Evolutionary conservation across 2,329 filamentous ascomycete species (phyloP).

Genomic region (Tolypocladium amazonense): DNA sequence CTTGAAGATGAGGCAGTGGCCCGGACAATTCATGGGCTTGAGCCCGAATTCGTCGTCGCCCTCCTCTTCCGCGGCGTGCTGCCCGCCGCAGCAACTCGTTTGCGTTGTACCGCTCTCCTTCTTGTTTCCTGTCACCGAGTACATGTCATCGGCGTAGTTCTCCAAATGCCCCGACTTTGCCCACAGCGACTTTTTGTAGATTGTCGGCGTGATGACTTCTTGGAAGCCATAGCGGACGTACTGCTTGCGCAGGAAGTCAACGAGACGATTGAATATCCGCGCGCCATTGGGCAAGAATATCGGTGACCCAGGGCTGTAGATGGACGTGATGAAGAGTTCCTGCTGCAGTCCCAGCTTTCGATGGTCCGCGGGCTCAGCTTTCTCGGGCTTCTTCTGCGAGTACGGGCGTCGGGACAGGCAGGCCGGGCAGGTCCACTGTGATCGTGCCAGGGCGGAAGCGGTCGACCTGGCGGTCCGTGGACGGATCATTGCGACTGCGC

Average conservation of each 20-base stretch:
- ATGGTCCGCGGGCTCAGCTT: slow-evolving; percentile 39
- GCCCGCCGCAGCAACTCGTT: slow-evolving; percentile 21
- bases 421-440: slow-evolving; percentile 20
- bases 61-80: slow-evolving; percentile 32
- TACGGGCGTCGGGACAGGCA: slow-evolving; percentile 19
- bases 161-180: slow-evolving; percentile 77
- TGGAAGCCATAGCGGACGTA: slow-evolving; percentile 79
- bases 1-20: slow-evolving; percentile 76
- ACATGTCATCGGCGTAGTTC: slow-evolving; percentile 90
- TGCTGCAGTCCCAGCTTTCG: slow-evolving; percentile 53
- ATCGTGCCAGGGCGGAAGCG: slow-evolving; percentile 6
- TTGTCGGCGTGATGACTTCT: slow-evolving; percentile 81
- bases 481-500: slow-evolving; percentile 17
- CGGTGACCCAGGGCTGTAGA: slow-evolving; percentile 76
- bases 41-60: slow-evolving; percentile 65
- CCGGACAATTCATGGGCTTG: slow-evolving; percentile 91
- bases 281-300: slow-evolving; percentile 76
- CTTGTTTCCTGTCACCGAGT: slow-evolving; percentile 55
- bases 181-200: slow-evolving; percentile 85
- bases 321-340: slow-evolving; percentile 67
- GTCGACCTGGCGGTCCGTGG: slow-evolving; percentile 11
- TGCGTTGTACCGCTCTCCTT: slow-evolving; percentile 7
- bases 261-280: slow-evolving; percentile 72
- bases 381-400: slow-evolving; percentile 15
- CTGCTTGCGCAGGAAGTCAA: slow-evolving; percentile 71